phyloP scores from a whole-genome alignment of 805 yeast species.

The Osmozyma mogii region DNA sequence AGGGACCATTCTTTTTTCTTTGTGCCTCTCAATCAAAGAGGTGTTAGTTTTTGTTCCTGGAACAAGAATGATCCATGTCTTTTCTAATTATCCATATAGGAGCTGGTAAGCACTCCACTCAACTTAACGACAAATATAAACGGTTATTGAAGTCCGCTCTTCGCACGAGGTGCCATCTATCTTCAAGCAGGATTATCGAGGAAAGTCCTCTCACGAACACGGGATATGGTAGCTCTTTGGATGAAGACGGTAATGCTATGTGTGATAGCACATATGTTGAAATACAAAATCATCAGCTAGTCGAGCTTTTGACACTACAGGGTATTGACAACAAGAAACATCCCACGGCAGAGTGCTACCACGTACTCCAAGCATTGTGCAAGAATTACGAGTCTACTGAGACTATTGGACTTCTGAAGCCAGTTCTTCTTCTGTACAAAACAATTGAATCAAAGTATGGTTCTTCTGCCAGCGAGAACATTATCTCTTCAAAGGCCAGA shows the following conservation, averaged over 20 bases:
- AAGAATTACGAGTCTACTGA: slow-evolving; percentile 11
- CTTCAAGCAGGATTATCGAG: slow-evolving; percentile 25
- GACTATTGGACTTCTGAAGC: slow-evolving; percentile 31
- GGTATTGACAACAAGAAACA: slow-evolving; percentile 6
- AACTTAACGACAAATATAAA: slow-evolving; percentile 15
- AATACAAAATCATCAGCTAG: slow-evolving; percentile 4
- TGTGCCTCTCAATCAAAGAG: no score
- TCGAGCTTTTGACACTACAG: slow-evolving; percentile 11
- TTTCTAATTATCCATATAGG: slow-evolving; percentile 38
- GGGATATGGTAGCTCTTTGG: slow-evolving; percentile 41
- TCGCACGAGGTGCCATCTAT: neutral
- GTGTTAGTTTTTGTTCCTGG: no score
- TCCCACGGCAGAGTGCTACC: slow-evolving; percentile 27
- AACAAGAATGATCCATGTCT: no score
- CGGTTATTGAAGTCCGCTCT: slow-evolving; percentile 22
- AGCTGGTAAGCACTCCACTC: slow-evolving; percentile 38
- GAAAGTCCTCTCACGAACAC: slow-evolving; percentile 37
- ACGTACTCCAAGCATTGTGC: slow-evolving; percentile 18
- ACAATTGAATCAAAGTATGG: neutral
- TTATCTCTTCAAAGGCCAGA: neutral
- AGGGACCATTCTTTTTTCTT: slow-evolving; percentile 73
- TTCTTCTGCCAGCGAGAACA: neutral
- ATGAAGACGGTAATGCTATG: slow-evolving; percentile 31
- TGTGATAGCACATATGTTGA: slow-evolving; percentile 37
- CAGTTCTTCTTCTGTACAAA: slow-evolving; percentile 17